These are phyloP conservation scores for Iris macrosiphon DNA, from an alignment of 106 monocot genomes.

Conservation along the genomic window DNA sequence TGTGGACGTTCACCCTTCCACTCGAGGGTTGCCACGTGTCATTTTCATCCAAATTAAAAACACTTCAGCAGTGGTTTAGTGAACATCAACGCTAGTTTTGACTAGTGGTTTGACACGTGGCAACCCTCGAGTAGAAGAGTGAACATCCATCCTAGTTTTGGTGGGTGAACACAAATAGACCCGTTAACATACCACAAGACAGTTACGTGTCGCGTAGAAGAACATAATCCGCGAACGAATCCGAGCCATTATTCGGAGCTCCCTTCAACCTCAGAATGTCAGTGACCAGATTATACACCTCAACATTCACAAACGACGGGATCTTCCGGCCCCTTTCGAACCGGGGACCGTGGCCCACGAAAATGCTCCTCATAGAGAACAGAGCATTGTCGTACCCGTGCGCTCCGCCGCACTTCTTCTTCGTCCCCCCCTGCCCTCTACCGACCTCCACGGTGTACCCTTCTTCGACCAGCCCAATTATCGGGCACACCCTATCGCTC, in stretches of 20 bases:
- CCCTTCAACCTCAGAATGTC: constrained; percentile 34
- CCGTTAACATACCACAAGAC: too few relatives aligned
- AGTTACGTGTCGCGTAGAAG: too few relatives aligned
- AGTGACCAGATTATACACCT: constrained; percentile 52
- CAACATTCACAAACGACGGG: constrained; percentile 42
- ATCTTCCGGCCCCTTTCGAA: constrained; percentile 42
- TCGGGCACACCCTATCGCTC: constrained; percentile 36
- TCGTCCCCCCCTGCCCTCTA: constrained; percentile 3
- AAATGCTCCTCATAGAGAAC: constrained; percentile 59
- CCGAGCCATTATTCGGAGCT: constrained; percentile 52
- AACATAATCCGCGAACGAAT: constrained; percentile 30
- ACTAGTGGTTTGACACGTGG: too few relatives aligned
- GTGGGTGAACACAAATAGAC: too few relatives aligned
- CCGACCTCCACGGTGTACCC: constrained; percentile 37
- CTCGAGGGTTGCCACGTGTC: too few relatives aligned
- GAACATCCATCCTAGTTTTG: too few relatives aligned
- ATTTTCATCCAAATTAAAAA: too few relatives aligned
- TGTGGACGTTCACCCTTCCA: too few relatives aligned
- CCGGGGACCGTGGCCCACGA: constrained; percentile 43
- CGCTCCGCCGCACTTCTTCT: constrained; percentile 34
- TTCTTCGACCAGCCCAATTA: constrained; percentile 50
- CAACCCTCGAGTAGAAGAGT: too few relatives aligned
- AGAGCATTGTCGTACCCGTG: constrained; percentile 57
- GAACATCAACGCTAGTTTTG: too few relatives aligned
- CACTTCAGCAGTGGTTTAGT: too few relatives aligned